Base-by-base conservation (phyloP, 2,329 filamentous ascomycete species). In the Diaporthe citri region DNA sequence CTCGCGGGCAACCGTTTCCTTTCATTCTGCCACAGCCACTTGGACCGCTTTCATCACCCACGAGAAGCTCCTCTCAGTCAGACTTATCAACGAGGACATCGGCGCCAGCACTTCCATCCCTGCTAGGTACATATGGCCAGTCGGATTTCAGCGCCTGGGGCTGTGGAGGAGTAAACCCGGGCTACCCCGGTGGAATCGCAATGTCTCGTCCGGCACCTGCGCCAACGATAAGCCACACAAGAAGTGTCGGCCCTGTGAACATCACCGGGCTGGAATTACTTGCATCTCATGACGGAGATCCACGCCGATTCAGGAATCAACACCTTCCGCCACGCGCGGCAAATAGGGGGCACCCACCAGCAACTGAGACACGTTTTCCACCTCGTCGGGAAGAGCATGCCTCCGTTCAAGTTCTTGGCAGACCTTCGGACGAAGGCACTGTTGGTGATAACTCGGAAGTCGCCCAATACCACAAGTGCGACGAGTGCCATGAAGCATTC, bases 21-120 rank as follows among this genome's bases (percentile, higher is more conserved):
- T 72, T 72, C 34, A 72, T 72, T n/a, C 43, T 72, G 3, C 70
- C 70, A 22, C 41, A 36, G 8, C 70, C 70, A 55, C 70, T 72
- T 10, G 70, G 70, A 5, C 57, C 57, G 4, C n/a, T 72, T 4
- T 52, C 57, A 20, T n/a, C 46, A 64, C 70, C 57, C 1, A 31
- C 3, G 10, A 20, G 46, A 25, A 34, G 20, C 25, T 52, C 22
- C 8, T 5, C 8, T 22, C 46, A 51, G 22, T 1, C 41, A 20
- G 10, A 20, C 8, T 41, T 22, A 12, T 15, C 9, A 15, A n/a
- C 43, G 34, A 31, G 48, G 15, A 17, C 12, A 9, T 20, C 57
- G 22, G 17, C n/a, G 2, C 12, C 70, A 28, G 15, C 4, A n/a
- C 22, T 2, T 7, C 9, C 28, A 2, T 20, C 9, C 31, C 10